Conservation (phyloP, 257 asterid genomes). For the Solanum microdontum region DNA sequence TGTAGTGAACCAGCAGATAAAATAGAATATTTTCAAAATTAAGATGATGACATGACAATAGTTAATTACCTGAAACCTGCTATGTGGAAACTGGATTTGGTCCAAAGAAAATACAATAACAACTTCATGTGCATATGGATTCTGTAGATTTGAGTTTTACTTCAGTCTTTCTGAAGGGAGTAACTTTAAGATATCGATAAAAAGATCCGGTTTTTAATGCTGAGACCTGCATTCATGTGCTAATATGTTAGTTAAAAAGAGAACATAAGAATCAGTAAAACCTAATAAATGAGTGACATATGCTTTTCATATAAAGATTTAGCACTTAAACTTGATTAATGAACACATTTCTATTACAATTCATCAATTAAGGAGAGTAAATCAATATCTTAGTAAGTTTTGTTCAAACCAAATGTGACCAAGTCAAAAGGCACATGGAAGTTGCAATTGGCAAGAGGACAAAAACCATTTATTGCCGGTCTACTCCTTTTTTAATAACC, state of each 20-base stretch:
- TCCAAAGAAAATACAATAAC: neutral
- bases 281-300: neutral
- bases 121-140: neutral
- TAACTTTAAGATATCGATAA: constrained; percentile 52
- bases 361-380: neutral
- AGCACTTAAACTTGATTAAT: neutral
- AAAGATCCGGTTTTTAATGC: constrained; percentile 58
- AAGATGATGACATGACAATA: neutral
- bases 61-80: constrained; percentile 38
- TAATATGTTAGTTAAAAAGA: neutral
- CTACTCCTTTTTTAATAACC: neutral
- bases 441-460: neutral
- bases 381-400: neutral
- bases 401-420: neutral
- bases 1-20: neutral
- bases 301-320: neutral
- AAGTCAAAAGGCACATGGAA: neutral
- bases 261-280: neutral
- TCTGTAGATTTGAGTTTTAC: constrained; percentile 1
- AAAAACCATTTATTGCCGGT: neutral
- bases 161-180: constrained; percentile 52
- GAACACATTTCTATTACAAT: neutral
- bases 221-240: constrained; percentile 44
- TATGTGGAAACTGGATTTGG: constrained; percentile 5
- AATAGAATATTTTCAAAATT: neutral